Percentiles rank a stretch among this genome's conserved stretches.
These are phyloP conservation scores for Globisporangium solare DNA, from an alignment of 352 stramenopile species.

Conservation along the genomic window DNA sequence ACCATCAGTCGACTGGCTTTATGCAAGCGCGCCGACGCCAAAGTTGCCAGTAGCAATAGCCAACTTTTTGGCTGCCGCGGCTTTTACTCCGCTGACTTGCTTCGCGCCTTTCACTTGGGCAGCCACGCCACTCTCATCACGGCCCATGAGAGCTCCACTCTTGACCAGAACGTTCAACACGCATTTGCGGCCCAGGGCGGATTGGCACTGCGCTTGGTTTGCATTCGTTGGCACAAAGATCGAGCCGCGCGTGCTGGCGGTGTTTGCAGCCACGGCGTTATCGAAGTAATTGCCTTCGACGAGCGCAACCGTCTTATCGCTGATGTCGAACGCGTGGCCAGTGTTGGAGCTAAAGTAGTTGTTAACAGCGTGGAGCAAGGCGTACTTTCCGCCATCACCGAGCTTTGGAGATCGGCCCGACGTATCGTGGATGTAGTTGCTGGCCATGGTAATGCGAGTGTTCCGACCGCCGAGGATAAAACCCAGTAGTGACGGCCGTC, in stretches of 20 bases:
- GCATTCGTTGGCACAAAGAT: conserved; percentile 11
- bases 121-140: not conserved
- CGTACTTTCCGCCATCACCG: conserved; percentile 7
- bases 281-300: conserved; percentile 46
- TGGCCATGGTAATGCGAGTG: conserved; percentile 23
- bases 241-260: conserved; percentile 5
- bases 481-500: conserved; percentile 50
- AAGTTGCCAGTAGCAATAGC: no score
- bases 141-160: conserved; percentile 3
- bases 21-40: no score
- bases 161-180: conserved; percentile 4
- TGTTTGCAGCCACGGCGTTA: conserved; percentile 20
- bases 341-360: conserved; percentile 45
- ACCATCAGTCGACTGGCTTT: no score
- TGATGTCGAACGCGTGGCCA: conserved; percentile 33
- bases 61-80: no score
- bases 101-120: no score
- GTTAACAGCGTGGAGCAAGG: conserved; percentile 28
- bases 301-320: conserved; percentile 26
- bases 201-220: conserved; percentile 11
- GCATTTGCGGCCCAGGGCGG: conserved; percentile 10
- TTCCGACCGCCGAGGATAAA: conserved; percentile 27
- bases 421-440: conserved; percentile 36
- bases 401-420: conserved; percentile 33
- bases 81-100: no score